Conservation (phyloP, 73 alveolate genomes). For the Halteria grandinella region DNA sequence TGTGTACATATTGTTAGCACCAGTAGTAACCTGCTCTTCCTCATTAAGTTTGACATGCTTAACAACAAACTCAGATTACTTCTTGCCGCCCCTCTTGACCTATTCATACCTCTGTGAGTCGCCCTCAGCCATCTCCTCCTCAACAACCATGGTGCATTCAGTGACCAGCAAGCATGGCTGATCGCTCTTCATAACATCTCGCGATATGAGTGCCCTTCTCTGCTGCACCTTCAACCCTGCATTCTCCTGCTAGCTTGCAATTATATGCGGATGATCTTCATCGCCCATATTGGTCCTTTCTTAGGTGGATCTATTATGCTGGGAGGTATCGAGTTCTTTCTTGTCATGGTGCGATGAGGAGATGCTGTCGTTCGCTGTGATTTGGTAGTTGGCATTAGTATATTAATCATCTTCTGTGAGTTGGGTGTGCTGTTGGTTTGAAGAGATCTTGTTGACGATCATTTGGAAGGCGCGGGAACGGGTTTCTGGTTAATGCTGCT, state of each 20-base stretch:
- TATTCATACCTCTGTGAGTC: background rate
- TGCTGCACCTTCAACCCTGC: background rate
- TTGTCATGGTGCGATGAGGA: background rate
- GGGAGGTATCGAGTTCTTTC: background rate
- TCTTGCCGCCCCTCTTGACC: background rate
- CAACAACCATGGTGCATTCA: constrained; percentile 39
- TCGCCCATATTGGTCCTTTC: constrained; percentile 48
- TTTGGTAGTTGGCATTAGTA: background rate
- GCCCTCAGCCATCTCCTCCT: constrained; percentile 20
- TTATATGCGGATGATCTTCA: background rate
- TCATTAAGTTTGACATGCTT: constrained; percentile 7
- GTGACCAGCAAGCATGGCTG: constrained; percentile 15
- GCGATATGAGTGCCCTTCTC: background rate
- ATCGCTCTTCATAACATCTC: constrained; percentile 26
- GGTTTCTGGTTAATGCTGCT: background rate
- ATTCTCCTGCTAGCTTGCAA: background rate
- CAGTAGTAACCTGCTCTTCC: constrained; percentile 13
- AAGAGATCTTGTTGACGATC: background rate
- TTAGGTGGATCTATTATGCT: constrained; percentile 32
- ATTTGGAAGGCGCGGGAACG: background rate
- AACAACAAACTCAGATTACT: background rate
- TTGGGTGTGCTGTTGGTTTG: background rate
- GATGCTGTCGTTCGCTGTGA: background rate
- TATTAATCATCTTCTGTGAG: background rate
- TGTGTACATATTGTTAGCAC: background rate